These are phyloP conservation scores for Neonectria sp. DNA, from an alignment of 2,329 filamentous ascomycete genomes.

Conservation along the genomic window DNA sequence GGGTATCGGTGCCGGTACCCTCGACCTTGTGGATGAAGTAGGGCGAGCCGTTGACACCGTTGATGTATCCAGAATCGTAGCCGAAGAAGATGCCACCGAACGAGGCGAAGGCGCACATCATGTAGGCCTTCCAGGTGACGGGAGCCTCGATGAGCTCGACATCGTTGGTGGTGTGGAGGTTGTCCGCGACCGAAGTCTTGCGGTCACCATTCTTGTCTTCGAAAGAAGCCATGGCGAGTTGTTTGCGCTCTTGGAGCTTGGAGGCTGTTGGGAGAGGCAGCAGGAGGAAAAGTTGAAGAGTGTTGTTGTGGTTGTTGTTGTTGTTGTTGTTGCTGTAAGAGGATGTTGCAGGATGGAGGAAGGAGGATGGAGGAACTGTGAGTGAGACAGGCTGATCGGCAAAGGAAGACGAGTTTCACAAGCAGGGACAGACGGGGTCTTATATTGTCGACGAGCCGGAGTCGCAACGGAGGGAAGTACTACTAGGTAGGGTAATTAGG, in stretches of 20 bases:
- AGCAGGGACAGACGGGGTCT: conserved; percentile 25
- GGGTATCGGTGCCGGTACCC: conserved; percentile 51
- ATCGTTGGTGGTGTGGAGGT: conserved; percentile 63
- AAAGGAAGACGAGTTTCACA: conserved; percentile 24
- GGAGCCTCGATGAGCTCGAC: conserved; percentile 76
- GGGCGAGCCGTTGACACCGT: conserved; percentile 70
- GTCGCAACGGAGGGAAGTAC: neutral
- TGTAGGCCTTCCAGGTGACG: conserved; percentile 77
- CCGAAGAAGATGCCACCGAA: conserved; percentile 85
- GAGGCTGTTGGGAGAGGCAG: neutral
- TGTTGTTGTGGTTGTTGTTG: conserved; percentile 1
- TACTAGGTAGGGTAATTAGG: no score
- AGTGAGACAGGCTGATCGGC: conserved; percentile 29
- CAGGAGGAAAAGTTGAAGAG: neutral
- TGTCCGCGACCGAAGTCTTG: conserved; percentile 44
- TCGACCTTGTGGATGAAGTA: conserved; percentile 69
- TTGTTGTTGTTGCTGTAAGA: conserved; percentile 16
- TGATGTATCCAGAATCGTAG: conserved; percentile 85
- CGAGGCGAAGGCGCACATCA: conserved; percentile 79
- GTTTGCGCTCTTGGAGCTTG: conserved; percentile 3
- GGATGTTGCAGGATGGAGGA: neutral
- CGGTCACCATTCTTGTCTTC: conserved; percentile 42
- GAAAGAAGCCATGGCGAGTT: conserved; percentile 45
- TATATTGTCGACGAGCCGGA: conserved; percentile 26
- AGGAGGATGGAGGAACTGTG: conserved; percentile 1